Percentiles rank a stretch among this genome's conserved stretches.
Conservation (phyloP, 257 asterid species). For the Eustoma russellianum region DNA sequence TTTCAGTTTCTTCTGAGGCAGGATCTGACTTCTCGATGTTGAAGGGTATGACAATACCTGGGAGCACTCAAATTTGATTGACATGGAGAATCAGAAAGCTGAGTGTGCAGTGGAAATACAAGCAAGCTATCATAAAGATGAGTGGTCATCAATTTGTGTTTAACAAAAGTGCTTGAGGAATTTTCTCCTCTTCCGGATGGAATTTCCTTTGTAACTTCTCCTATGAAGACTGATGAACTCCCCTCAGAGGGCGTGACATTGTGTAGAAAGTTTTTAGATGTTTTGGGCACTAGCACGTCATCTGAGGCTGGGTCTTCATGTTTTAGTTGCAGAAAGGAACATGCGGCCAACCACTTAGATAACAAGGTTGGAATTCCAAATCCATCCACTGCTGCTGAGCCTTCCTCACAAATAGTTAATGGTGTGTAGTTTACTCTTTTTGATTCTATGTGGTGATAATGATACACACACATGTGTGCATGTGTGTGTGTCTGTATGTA, state of each 20-base stretch:
- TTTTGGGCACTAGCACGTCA: constrained; percentile 14
- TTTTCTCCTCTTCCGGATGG: constrained; percentile 1
- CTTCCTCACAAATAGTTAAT: no score
- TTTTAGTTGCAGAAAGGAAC: constrained; percentile 11
- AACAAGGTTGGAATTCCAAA: constrained; percentile 16
- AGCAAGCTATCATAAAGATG: constrained; percentile 1
- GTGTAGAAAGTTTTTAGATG: constrained; percentile 13
- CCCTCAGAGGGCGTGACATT: constrained; percentile 11
- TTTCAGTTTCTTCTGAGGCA: background rate
- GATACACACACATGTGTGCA: no score
- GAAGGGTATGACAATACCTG: constrained; percentile 5
- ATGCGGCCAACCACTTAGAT: background rate
- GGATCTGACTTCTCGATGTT: background rate
- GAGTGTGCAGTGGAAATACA: constrained; percentile 1
- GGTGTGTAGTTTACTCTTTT: no score
- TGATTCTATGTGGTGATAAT: no score
- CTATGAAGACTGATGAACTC: background rate
- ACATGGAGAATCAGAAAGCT: constrained; percentile 11
- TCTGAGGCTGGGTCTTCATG: constrained; percentile 15
- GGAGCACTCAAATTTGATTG: constrained; percentile 7
- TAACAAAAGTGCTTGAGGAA: constrained; percentile 1
- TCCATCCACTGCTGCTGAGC: background rate
- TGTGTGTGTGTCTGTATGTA: no score
- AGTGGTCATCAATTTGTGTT: constrained; percentile 4
- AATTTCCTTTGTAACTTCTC: constrained; percentile 6